phyloP scores from a whole-genome alignment of 2,329 filamentous ascomycete genomes.

The Rhynchosporium secalis region DNA sequence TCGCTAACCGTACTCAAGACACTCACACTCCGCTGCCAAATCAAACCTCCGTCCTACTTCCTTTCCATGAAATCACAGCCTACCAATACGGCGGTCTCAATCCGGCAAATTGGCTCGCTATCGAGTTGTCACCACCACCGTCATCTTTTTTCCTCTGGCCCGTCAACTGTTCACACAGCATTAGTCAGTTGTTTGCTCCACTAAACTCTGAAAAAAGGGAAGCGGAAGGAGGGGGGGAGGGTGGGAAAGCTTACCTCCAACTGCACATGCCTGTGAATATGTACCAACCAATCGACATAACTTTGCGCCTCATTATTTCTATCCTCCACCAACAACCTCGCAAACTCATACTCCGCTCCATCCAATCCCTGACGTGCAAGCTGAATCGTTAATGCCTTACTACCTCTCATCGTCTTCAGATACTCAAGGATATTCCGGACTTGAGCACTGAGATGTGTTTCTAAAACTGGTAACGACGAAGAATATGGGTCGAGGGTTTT shows the following conservation, averaged over 20 bases:
- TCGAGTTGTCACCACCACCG: constrained; percentile 49
- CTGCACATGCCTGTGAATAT: constrained; percentile 90
- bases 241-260: constrained; percentile 64
- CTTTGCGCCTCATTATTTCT: constrained; percentile 96
- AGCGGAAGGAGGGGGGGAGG: too few species aligned
- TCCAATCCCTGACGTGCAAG: constrained; percentile 90
- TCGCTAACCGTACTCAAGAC: constrained; percentile 26
- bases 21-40: not conserved
- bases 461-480: constrained; percentile 75
- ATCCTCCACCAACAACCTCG: constrained; percentile 85
- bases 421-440: constrained; percentile 92
- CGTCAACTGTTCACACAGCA: constrained; percentile 50
- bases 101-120: constrained; percentile 57
- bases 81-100: constrained; percentile 63
- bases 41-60: not conserved
- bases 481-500: constrained; percentile 79
- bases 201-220: too few species aligned
- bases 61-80: not conserved
- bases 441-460: constrained; percentile 93
- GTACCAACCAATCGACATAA: constrained; percentile 98
- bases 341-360: constrained; percentile 96
- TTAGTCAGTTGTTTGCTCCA: constrained; percentile 14
- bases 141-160: constrained; percentile 73
- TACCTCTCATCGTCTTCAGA: constrained; percentile 74
- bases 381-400: constrained; percentile 86